These are phyloP conservation scores for Ascochyta pisi DNA, from an alignment of 2,329 filamentous ascomycete species.

Conservation along the genomic window DNA sequence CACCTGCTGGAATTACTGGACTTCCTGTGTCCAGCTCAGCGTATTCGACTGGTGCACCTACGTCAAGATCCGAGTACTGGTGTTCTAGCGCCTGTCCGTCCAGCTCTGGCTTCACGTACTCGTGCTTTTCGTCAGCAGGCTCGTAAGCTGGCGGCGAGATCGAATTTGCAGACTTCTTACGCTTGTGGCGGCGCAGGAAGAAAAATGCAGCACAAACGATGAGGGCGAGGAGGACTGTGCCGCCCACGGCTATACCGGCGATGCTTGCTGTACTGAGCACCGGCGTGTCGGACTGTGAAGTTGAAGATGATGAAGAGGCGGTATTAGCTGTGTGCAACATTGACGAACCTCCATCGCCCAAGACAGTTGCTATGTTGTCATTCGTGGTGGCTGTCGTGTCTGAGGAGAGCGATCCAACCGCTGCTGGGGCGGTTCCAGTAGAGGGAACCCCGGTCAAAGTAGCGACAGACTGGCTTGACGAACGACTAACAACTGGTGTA, in stretches of 20 bases:
- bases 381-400: background rate
- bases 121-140: background rate
- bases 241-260: conserved; percentile 26
- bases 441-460: background rate
- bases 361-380: background rate
- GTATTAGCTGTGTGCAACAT: background rate
- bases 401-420: background rate
- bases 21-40: conserved; percentile 6
- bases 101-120: background rate
- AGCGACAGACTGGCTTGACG: background rate
- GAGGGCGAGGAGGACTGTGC: conserved; percentile 16
- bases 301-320: background rate
- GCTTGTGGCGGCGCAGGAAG: conserved; percentile 19
- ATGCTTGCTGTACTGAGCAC: conserved; percentile 20
- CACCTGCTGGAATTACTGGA: conserved; percentile 1
- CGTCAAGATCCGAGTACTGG: background rate
- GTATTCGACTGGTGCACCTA: background rate
- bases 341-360: background rate
- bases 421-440: background rate
- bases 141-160: background rate
- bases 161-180: background rate
- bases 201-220: conserved; percentile 16
- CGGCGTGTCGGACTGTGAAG: background rate
- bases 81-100: background rate
- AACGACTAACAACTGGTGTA: background rate